Evolutionary conservation across 805 yeast genomes (phyloP).

Genomic region (Metschnikowia aberdeeniae): DNA sequence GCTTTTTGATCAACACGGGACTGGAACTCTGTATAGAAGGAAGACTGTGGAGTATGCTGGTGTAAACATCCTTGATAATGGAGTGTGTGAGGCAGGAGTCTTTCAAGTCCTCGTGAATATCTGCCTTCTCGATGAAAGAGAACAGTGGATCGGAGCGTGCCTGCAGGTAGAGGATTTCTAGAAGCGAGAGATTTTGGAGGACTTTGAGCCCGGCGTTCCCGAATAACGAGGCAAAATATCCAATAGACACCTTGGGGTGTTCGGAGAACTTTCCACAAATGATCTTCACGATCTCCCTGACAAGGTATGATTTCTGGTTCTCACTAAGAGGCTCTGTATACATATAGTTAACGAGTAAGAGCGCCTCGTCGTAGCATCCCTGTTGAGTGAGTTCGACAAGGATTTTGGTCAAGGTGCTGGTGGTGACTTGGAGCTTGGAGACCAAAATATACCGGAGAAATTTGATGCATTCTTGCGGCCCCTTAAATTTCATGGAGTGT

Average conservation of each 20-base stretch:
- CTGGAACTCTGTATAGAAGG: slow-evolving; percentile 12
- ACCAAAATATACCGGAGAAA: slow-evolving; percentile 31
- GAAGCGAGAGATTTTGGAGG: slow-evolving; percentile 25
- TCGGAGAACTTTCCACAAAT: slow-evolving; percentile 27
- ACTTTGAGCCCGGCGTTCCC: slow-evolving; percentile 16
- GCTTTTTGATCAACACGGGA: slow-evolving; percentile 16
- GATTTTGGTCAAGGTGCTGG: slow-evolving; percentile 24
- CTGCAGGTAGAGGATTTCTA: slow-evolving; percentile 24
- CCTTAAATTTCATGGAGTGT: slow-evolving; percentile 37
- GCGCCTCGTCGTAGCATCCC: slow-evolving; percentile 31
- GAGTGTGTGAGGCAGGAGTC: slow-evolving; percentile 21
- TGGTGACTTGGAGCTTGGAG: slow-evolving; percentile 23
- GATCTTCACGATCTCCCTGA: slow-evolving; percentile 29
- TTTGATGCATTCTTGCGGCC: slow-evolving; percentile 28
- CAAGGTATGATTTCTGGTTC: slow-evolving; percentile 20
- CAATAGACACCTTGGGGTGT: slow-evolving; percentile 34
- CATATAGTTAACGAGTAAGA: slow-evolving; percentile 30
- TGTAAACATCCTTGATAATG: slow-evolving; percentile 25
- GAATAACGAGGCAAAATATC: slow-evolving; percentile 33
- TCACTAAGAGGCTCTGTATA: slow-evolving; percentile 19
- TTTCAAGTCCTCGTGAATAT: slow-evolving; percentile 25
- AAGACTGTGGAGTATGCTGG: slow-evolving; percentile 17
- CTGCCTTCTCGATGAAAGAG: slow-evolving; percentile 25
- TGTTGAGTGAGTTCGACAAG: slow-evolving; percentile 28
- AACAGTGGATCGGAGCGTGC: slow-evolving; percentile 16